A percentile compares a stretch with the other conserved stretches of the same genome.
phyloP scores from a whole-genome alignment of 371 early-diverging fungal genomes.

The Apophysomyces elegans region DNA sequence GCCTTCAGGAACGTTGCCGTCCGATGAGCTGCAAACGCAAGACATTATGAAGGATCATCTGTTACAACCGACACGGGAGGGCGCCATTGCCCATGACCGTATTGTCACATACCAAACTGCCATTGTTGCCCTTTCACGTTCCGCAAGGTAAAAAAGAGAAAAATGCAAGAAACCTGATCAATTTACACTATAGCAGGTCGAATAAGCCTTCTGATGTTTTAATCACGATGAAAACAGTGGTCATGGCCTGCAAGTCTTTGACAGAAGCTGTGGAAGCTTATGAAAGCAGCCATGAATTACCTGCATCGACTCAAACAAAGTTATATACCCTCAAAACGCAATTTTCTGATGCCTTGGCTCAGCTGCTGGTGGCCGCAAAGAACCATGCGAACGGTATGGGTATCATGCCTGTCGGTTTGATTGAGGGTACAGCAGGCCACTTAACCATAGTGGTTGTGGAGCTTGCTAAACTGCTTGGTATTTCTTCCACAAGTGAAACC shows the following conservation, averaged over 20 bases:
- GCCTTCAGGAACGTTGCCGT: conserved; percentile 6
- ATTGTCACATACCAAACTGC: conserved; percentile 80
- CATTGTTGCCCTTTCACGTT: conserved; percentile 77
- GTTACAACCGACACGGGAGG: conserved; percentile 59
- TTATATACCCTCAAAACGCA: conserved; percentile 51
- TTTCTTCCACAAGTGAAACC: conserved; percentile 23
- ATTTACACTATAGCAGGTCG: conserved; percentile 40
- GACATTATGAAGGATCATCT: conserved; percentile 40
- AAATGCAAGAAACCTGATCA: not conserved
- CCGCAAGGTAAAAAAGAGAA: conserved; percentile 54
- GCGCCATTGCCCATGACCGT: conserved; percentile 67
- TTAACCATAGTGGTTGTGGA: conserved; percentile 78
- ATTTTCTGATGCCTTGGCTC: conserved; percentile 69
- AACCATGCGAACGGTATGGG: conserved; percentile 78
- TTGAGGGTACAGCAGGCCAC: conserved; percentile 82
- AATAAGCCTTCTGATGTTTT: conserved; percentile 76
- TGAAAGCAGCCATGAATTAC: conserved; percentile 39
- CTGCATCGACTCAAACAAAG: conserved; percentile 29
- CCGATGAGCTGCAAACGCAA: conserved; percentile 37
- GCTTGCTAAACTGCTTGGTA: conserved; percentile 72
- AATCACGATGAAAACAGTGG: conserved; percentile 81
- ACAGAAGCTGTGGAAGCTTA: conserved; percentile 80
- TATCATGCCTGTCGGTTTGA: conserved; percentile 64
- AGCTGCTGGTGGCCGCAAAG: conserved; percentile 77
- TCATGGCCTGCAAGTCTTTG: conserved; percentile 80